These are phyloP conservation scores for Juncus effusus DNA, from an alignment of 176 grass and related monocot species.

Conservation along the genomic window DNA sequence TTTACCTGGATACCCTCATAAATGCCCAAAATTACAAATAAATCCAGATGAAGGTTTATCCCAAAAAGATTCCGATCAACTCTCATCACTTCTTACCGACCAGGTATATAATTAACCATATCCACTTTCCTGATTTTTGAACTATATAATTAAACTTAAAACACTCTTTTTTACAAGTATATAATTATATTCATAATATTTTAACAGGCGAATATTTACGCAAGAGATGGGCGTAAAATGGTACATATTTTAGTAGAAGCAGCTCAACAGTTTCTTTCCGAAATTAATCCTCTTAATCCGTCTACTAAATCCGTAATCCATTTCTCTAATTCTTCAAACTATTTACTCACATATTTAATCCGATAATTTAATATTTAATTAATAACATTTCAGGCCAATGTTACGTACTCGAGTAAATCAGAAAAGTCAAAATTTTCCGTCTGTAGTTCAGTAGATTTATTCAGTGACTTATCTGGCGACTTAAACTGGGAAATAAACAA, in stretches of 20 bases:
- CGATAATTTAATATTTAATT: neutral
- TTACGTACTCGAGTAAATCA: conserved; percentile 28
- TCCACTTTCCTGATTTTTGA: neutral
- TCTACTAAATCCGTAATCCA: conserved; percentile 56
- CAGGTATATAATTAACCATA: conserved; percentile 45
- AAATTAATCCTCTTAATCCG: conserved; percentile 48
- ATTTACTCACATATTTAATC: neutral
- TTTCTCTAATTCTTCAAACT: neutral
- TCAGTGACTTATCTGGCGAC: conserved; percentile 67
- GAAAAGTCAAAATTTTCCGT: conserved; percentile 36
- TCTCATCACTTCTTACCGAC: conserved; percentile 71
- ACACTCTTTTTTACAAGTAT: conserved; percentile 3
- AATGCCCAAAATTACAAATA: conserved; percentile 81
- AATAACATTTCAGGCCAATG: conserved; percentile 44
- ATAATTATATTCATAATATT: conserved; percentile 11
- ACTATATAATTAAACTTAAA: neutral
- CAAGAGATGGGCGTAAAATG: conserved; percentile 88
- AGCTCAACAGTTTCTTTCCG: conserved; percentile 92
- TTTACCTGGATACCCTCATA: conserved; percentile 90
- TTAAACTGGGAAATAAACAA: conserved; percentile 46
- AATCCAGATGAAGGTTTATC: conserved; percentile 63
- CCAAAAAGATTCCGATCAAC: conserved; percentile 59
- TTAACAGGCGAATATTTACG: conserved; percentile 78
- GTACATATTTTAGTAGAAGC: conserved; percentile 87
- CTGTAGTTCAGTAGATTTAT: conserved; percentile 69